phyloP scores from a whole-genome alignment of 2,329 filamentous ascomycete species.

The Aulographum hederae region DNA sequence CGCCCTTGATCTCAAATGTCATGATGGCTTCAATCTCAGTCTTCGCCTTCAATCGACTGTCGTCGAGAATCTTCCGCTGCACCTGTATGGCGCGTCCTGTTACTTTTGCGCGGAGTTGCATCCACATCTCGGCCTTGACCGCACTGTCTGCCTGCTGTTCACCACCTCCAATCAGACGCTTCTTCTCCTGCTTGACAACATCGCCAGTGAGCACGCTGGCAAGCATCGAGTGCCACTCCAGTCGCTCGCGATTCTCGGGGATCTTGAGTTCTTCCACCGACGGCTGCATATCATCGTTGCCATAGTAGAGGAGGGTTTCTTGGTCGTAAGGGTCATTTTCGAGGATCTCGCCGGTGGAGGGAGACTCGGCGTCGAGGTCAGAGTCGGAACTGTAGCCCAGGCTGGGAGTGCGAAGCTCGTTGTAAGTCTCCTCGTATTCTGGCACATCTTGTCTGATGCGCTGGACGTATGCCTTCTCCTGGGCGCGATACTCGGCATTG shows the following conservation, averaged over 20 bases:
- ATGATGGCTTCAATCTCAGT: slow-evolving; percentile 72
- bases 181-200: slow-evolving; percentile 96
- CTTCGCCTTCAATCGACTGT: slow-evolving; percentile 56
- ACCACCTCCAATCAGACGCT: slow-evolving; percentile 67
- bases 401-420: slow-evolving; percentile 49
- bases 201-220: slow-evolving; percentile 90
- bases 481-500: slow-evolving; percentile 57
- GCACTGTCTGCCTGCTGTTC: slow-evolving; percentile 50
- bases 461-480: slow-evolving; percentile 91
- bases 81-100: slow-evolving; percentile 72
- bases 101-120: slow-evolving; percentile 66
- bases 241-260: slow-evolving; percentile 67
- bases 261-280: slow-evolving; percentile 81
- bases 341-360: slow-evolving; percentile 64
- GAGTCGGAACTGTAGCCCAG: slow-evolving; percentile 54
- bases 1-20: slow-evolving; percentile 84
- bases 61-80: slow-evolving; percentile 76
- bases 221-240: slow-evolving; percentile 98
- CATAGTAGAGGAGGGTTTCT: slow-evolving; percentile 82
- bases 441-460: slow-evolving; percentile 63
- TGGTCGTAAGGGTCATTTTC: slow-evolving; percentile 72
- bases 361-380: slow-evolving; percentile 45
- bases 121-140: slow-evolving; percentile 58
- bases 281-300: slow-evolving; percentile 74
- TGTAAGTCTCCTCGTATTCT: slow-evolving; percentile 49